These are phyloP conservation scores for Saccharomyces hybrid DNA, from an alignment of 1,139 yeast genomes.

Conservation along the genomic window DNA sequence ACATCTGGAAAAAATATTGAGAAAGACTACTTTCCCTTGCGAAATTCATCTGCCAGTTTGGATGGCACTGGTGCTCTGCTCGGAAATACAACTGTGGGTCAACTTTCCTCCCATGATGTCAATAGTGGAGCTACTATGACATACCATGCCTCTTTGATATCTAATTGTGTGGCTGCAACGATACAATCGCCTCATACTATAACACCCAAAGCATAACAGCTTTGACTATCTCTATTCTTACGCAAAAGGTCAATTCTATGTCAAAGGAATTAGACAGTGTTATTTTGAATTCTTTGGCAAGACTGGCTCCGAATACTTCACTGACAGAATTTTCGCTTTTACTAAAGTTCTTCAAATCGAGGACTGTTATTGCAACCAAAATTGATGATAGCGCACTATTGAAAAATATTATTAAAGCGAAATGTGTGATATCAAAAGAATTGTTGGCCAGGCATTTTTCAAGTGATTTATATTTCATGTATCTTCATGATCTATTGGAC, in stretches of 20 bases:
- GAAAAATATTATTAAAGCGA: conserved; percentile 39
- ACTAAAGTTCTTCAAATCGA: conserved; percentile 39
- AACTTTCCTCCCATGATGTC: conserved; percentile 5
- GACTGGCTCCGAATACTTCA: conserved; percentile 45
- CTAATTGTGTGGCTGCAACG: conserved; percentile 65
- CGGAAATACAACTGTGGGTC: conserved; percentile 4
- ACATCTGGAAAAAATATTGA: conserved; percentile 11
- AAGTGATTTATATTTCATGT: conserved; percentile 46
- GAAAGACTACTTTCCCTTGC: not conserved
- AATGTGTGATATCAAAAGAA: conserved; percentile 45
- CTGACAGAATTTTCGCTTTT: conserved; percentile 46
- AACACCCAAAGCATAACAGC: conserved; percentile 72
- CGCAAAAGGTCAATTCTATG: conserved; percentile 61
- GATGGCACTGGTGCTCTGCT: conserved; percentile 1
- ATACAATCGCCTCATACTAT: conserved; percentile 59
- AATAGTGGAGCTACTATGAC: conserved; percentile 7
- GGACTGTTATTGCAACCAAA: conserved; percentile 30
- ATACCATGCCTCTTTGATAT: conserved; percentile 30
- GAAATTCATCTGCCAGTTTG: not conserved
- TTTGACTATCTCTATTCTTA: conserved; percentile 70
- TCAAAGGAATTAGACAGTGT: conserved; percentile 35
- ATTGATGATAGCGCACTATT: conserved; percentile 33
- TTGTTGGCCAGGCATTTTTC: conserved; percentile 33
- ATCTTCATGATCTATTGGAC: conserved; percentile 57
- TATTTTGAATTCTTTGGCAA: conserved; percentile 44